Evolutionary conservation across 331 rosid species (phyloP), one percentile per base, ranked within the genome.

Genomic region (Arachis monticola): DNA sequence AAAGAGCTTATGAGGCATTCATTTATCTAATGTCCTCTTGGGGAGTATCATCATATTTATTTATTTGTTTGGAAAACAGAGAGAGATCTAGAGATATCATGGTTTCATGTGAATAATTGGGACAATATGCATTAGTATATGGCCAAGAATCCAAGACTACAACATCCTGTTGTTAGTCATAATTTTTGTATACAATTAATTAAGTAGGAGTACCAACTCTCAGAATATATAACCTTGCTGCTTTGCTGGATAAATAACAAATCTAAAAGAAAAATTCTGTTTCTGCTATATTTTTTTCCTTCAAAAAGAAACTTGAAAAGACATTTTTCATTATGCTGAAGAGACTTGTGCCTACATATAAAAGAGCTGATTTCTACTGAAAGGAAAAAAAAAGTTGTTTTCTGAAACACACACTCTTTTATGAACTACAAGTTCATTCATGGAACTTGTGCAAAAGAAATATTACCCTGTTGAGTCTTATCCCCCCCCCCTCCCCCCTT

Each of bases 1-100:
- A 50, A 42, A 66, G 61, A 64, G 72, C 38, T 51, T 77, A 59
- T 32, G n/a, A 59, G 75, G 75, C 64, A 40, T 69, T 61, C 53
- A 3, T 22, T 22, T 22, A 40, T 44, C 61, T 7, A 44, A 44
- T 32, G 4, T 32, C 38, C 38, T 32, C 3, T 32, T 32, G 38
- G 38, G 38, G 4, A 17, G 27, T 22, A 22, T 22, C 27, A 22
- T 22, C 27, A 22, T 22, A 22, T 22, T 22, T 22, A 22, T 22
- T 22, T 22, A 22, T 22, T 22, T 22, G 27, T 22, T 32, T 32
- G 4, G 38, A 32, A 32, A 32, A 22, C 22, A 17, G 0, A 32
- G 38, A 32, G 17, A 10, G 61, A 22, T 5, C 13, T 48, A 60
- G 14, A 38, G 50, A 52, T 55, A 51, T 63, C 45, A 11, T 32